phyloP scores from a whole-genome alignment of 2,329 filamentous ascomycete genomes.

The Fusarium marasasianum region DNA sequence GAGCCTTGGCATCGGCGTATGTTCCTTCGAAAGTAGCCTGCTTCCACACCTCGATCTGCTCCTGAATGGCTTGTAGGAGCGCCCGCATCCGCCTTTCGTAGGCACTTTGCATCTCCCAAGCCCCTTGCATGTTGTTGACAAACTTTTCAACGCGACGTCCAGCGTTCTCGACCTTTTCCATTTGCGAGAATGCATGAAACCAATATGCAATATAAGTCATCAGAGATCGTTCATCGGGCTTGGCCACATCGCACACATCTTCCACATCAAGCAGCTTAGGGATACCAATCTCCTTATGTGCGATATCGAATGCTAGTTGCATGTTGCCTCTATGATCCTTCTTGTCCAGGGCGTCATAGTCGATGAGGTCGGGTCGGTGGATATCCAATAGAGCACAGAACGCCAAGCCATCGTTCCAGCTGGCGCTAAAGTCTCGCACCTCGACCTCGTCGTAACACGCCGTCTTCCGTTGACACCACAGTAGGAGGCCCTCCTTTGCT shows the following conservation, averaged over 20 bases:
- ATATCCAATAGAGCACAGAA: conserved; percentile 98
- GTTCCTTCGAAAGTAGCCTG: conserved; percentile 87
- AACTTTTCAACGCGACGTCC: conserved; percentile 97
- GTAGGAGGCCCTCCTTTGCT: conserved; percentile 90
- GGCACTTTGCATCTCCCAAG: conserved; percentile 99
- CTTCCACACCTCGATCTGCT: conserved; percentile 80
- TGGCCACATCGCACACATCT: conserved; percentile 95
- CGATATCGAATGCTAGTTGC: conserved; percentile 97
- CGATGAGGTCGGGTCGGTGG: conserved; percentile 94
- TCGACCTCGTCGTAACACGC: conserved; percentile 98
- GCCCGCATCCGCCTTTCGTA: conserved; percentile 92
- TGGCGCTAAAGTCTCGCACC: conserved; percentile 91
- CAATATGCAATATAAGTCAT: conserved; percentile 99
- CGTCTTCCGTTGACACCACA: conserved; percentile 99
- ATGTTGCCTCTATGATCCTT: conserved; percentile 95
- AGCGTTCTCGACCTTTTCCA: conserved; percentile 98
- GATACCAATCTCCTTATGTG: conserved; percentile 95
- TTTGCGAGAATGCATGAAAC: conserved; percentile 99
- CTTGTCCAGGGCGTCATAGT: conserved; percentile 95
- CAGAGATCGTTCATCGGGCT: conserved; percentile 93
- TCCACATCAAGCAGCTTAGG: conserved; percentile 95
- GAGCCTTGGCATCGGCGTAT: conserved; percentile 90
- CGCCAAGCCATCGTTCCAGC: conserved; percentile 97
- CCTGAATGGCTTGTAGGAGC: conserved; percentile 77
- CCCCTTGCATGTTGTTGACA: conserved; percentile 97